Evolutionary conservation across 768 basidiomycete species (phyloP), one percentile per base, ranked within the genome.

Genomic region (Suillus hirtellus): DNA sequence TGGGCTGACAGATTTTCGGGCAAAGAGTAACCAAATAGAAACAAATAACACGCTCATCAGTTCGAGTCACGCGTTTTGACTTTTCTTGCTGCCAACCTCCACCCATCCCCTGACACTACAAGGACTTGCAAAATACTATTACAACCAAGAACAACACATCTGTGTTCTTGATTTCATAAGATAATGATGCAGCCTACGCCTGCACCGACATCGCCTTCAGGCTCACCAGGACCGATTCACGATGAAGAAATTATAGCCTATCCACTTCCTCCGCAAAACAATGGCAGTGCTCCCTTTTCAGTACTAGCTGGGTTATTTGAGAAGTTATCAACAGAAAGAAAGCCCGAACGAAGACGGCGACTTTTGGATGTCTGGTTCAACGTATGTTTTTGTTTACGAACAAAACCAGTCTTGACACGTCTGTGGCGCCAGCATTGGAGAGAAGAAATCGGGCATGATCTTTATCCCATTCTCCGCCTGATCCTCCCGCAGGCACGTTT

Each of bases 401-500:
- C 14, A 10, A 19, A 31, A 49, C 50, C 42, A 24, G 59, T 52
- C 50, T 67, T 65, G 54, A 69, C 69, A 49, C 67, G 49, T 62
- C 58, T 60, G 67, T 66, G 61, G 49, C 44, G 44, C 68, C 31
- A 93, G 89, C 87, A 90, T 70, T 99, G 95, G 94, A 84, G 96
- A 67, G 79, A 86, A 49, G 84, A 92, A 69, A 89, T 94, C 50
- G 97, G 97, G 0, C 79, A 86, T 69, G 93, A 99, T 72, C 75
- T 99, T 40, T 98, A 92, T 74, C 96, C 96, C 5, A 86, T 95
- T 37, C 79, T 99, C 55, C 87, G 95, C 38, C 81, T 99, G 24
- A 80, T 99, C 59, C 80, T 99, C 46, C 97, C 97, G 7, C 96
- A 97, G 82, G 93, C 84, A 75, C 63, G 76, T 74, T 31, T 54